Conservation (phyloP, 73 alveolate species). For the Paramecium sexaurelia region DNA sequence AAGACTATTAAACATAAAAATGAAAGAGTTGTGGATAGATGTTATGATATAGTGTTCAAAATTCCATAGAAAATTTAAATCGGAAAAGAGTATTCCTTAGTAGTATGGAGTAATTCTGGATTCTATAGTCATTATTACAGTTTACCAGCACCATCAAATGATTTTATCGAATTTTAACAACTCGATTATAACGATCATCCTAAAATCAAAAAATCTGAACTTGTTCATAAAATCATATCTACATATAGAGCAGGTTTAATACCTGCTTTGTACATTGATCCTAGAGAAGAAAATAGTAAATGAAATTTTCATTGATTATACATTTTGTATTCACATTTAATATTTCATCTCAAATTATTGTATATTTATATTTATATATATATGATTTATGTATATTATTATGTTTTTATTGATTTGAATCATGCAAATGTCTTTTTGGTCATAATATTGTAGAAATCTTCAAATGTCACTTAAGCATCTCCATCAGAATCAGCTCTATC, state of each 20-base stretch:
- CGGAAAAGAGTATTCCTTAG: not conserved
- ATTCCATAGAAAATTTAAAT: not conserved
- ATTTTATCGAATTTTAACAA: not conserved
- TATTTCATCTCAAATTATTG: not conserved
- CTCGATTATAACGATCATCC: not conserved
- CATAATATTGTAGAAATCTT: slow-evolving; percentile 90
- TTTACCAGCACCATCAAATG: not conserved
- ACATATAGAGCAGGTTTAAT: not conserved
- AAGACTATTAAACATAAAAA: not conserved
- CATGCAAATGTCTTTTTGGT: slow-evolving; percentile 71
- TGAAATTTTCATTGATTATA: not conserved
- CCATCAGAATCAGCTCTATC: slow-evolving; percentile 89
- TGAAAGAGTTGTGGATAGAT: not conserved
- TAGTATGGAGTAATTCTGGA: not conserved
- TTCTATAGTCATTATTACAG: not conserved
- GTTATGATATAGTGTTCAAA: not conserved
- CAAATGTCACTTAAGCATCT: slow-evolving; percentile 87
- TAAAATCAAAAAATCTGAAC: not conserved
- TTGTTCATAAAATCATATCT: not conserved
- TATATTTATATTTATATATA: not conserved
- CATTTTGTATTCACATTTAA: not conserved
- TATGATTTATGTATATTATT: not conserved
- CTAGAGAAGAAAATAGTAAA: not conserved
- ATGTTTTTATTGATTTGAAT: slow-evolving; percentile 9
- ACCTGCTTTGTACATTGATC: not conserved